These are phyloP conservation scores for Diaporthe eres DNA, from an alignment of 2,329 filamentous ascomycete genomes.

Conservation along the genomic window DNA sequence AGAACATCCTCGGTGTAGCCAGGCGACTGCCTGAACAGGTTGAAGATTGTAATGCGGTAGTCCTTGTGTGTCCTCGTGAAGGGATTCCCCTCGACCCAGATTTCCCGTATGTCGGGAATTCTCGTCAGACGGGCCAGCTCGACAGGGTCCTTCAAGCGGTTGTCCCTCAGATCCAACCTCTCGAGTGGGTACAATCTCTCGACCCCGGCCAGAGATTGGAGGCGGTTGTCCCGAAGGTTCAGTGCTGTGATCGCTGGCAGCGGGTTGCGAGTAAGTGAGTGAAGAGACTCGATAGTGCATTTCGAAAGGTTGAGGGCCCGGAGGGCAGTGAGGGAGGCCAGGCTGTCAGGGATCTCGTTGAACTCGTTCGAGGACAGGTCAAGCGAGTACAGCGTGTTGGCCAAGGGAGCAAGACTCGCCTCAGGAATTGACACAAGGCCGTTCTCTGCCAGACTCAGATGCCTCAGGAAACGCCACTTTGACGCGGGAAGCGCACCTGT, in stretches of 20 bases:
- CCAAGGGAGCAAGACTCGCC: slow-evolving; percentile 82
- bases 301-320: slow-evolving; percentile 93
- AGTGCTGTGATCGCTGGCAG: slow-evolving; percentile 94
- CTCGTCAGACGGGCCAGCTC: slow-evolving; percentile 91
- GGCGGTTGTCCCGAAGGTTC: slow-evolving; percentile 89
- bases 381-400: slow-evolving; percentile 90
- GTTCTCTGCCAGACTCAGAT: slow-evolving; percentile 93
- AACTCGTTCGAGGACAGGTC: slow-evolving; percentile 95
- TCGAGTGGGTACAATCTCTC: slow-evolving; percentile 92
- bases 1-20: slow-evolving; percentile 92
- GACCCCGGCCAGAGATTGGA: slow-evolving; percentile 89
- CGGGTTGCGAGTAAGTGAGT: slow-evolving; percentile 87
- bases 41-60: slow-evolving; percentile 94
- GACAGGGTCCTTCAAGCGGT: slow-evolving; percentile 89
- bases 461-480: slow-evolving; percentile 95
- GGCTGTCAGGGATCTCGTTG: slow-evolving; percentile 91
- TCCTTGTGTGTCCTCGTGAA: slow-evolving; percentile 89
- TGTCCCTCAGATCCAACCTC: slow-evolving; percentile 91
- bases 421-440: slow-evolving; percentile 84
- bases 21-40: slow-evolving; percentile 90
- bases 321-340: slow-evolving; percentile 88
- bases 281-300: slow-evolving; percentile 97
- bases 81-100: slow-evolving; percentile 93
- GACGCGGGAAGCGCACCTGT: slow-evolving; percentile 81
- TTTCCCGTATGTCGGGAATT: slow-evolving; percentile 91